phyloP scores from a whole-genome alignment of 805 yeast species.

The Osmozyma mogii region DNA sequence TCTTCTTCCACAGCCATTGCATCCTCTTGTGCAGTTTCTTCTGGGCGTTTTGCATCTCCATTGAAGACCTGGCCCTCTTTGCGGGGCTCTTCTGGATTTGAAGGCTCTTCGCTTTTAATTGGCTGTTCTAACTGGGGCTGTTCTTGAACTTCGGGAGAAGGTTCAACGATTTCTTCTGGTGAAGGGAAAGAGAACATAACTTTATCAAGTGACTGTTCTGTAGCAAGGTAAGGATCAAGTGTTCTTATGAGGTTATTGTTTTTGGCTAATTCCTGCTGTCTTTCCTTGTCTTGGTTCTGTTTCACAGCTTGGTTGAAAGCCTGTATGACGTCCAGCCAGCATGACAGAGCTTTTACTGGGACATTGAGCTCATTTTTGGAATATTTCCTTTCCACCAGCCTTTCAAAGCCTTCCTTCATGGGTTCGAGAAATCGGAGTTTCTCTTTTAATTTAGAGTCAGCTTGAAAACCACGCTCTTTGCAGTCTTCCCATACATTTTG shows the following conservation, averaged over 20 bases:
- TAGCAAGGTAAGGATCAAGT: constrained; percentile 45
- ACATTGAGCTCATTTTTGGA: constrained; percentile 5
- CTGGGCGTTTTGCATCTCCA: constrained; percentile 2
- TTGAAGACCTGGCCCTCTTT: no score
- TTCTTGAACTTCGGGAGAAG: no score
- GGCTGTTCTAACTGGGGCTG: no score
- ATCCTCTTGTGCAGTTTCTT: constrained; percentile 3
- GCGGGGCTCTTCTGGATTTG: no score
- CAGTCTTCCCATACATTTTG: background rate
- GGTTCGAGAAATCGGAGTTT: constrained; percentile 24
- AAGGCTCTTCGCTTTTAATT: no score
- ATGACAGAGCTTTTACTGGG: constrained; percentile 4
- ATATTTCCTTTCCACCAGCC: constrained; percentile 12
- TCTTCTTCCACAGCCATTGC: background rate
- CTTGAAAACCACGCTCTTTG: no score
- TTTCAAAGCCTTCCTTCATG: constrained; percentile 22
- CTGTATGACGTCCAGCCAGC: constrained; percentile 23
- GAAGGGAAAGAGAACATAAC: constrained; percentile 24
- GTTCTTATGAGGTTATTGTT: constrained; percentile 35
- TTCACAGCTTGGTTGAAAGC: constrained; percentile 27
- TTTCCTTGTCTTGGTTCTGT: constrained; percentile 23
- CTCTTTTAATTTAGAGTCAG: no score
- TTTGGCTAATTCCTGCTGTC: constrained; percentile 27
- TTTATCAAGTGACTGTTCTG: constrained; percentile 41
- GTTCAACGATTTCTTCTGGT: constrained; percentile 1